These are phyloP conservation scores for Mycena belliarum DNA, from an alignment of 768 basidiomycete genomes.

Conservation along the genomic window DNA sequence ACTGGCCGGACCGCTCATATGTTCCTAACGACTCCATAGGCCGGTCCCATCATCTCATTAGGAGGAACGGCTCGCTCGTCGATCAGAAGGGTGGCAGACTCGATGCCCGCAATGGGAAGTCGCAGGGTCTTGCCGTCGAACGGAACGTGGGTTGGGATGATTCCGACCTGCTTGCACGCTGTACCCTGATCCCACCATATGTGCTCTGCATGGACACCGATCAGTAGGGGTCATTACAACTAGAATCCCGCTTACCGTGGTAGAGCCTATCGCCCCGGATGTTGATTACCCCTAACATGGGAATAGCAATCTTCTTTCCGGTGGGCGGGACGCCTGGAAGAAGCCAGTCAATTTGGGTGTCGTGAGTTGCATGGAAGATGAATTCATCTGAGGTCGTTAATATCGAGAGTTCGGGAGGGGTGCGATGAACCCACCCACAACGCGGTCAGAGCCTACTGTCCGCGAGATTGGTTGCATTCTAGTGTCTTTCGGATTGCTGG, in stretches of 20 bases:
- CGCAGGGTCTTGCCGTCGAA: conserved; percentile 24
- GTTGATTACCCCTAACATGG: conserved; percentile 58
- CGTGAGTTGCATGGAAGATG: conserved; percentile 47
- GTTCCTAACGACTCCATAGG: conserved; percentile 22
- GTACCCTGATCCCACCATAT: conserved; percentile 35
- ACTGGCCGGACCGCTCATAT: neutral
- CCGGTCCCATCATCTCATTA: conserved; percentile 28
- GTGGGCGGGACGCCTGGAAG: conserved; percentile 57
- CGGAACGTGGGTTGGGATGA: conserved; percentile 27
- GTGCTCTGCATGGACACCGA: conserved; percentile 21
- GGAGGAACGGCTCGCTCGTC: conserved; percentile 28
- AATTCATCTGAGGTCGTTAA: conserved; percentile 44
- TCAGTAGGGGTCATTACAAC: neutral
- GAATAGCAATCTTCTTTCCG: conserved; percentile 47
- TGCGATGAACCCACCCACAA: conserved; percentile 41
- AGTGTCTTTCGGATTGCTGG: conserved; percentile 51
- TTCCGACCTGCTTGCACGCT: conserved; percentile 22
- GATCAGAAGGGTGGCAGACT: conserved; percentile 25
- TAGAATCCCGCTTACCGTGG: conserved; percentile 19
- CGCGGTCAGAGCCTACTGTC: conserved; percentile 50
- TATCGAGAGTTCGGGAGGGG: neutral
- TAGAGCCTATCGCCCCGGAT: conserved; percentile 40
- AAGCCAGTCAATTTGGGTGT: conserved; percentile 46
- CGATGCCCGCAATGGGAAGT: conserved; percentile 28
- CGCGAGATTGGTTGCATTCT: conserved; percentile 47